Evolutionary conservation across 2,329 filamentous ascomycete species (phyloP), one percentile per base, ranked within the genome.

Genomic region (Aspergillus sp.): DNA sequence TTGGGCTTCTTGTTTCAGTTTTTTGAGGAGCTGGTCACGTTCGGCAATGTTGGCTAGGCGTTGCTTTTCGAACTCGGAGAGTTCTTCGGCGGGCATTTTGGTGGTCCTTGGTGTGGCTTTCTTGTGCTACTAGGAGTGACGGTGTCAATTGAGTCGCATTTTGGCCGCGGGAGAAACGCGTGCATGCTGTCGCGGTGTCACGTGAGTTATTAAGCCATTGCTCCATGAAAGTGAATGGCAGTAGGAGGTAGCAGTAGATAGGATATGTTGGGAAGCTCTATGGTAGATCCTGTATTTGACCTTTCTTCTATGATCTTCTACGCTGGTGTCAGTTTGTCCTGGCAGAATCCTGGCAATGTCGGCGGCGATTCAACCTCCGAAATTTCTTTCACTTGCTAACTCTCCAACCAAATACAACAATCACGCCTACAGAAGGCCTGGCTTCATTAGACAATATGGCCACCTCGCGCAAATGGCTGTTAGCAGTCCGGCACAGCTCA

Each of bases 51-150:
- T 95, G 51, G 90, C 88, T 13, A 88, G 80, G 0, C 90, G 80
- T 57, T 88, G 83, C 59, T 84, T 83, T 74, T 95, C 90, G 68
- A 95, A 96, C 35, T 89, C 88, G 68, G 87, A 94, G 58, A 94
- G 73, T 32, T 79, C 79, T 25, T 72, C 50, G 53, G 9, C 10
- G 25, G 44, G 49, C 48, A 58, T 51, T 54, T 55, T 65, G 45
- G 30, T 19, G 49, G 44, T 50, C 5, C 7, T 19, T 25, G 43
- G 51, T 42, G 49, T 44, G 46, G 48, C 49, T 44, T 41, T 12
- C n/a, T 13, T 37, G 15, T 30, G 13, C 48, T 44, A 44, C 38
- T 41, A 30, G 48, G 25, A 15, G n/a, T 37, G 33, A 37, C 33
- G n/a, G n/a, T 15, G 33, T 37, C 17, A 30, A 15, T 17, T n/a